Percentiles rank a stretch among this genome's conserved stretches.
phyloP scores from a whole-genome alignment of 148 eudicot genomes.

The Silene latifolia region DNA sequence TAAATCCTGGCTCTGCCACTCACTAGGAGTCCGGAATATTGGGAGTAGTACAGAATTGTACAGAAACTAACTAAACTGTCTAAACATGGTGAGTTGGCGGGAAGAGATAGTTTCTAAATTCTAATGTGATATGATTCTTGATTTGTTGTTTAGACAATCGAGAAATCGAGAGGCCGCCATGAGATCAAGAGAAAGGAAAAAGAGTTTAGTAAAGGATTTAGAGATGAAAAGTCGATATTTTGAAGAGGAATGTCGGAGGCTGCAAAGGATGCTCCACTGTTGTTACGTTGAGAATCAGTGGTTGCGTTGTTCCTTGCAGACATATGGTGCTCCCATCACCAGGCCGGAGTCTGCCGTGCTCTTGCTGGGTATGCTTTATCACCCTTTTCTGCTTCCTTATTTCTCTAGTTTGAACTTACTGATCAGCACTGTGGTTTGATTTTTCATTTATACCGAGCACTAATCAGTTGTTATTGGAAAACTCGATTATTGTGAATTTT shows the following conservation, averaged over 20 bases:
- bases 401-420: not conserved
- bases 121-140: slow-evolving; percentile 8
- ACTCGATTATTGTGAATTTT: not conserved
- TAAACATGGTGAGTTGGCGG: not conserved
- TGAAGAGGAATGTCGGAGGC: slow-evolving; percentile 85
- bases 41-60: too few species aligned
- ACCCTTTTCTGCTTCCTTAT: not conserved
- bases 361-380: slow-evolving; percentile 67
- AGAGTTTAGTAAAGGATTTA: slow-evolving; percentile 72
- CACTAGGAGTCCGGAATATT: too few species aligned
- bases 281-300: slow-evolving; percentile 85
- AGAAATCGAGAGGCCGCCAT: slow-evolving; percentile 92
- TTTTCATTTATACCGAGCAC: not conserved
- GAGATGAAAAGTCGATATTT: slow-evolving; percentile 83
- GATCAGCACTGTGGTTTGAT: not conserved
- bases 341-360: slow-evolving; percentile 99
- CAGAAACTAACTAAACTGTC: too few species aligned
- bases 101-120: not conserved
- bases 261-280: slow-evolving; percentile 78
- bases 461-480: not conserved
- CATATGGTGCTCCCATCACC: slow-evolving; percentile 70
- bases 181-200: slow-evolving; percentile 93
- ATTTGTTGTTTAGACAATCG: slow-evolving; percentile 52
- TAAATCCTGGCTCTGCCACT: too few species aligned
- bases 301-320: slow-evolving; percentile 66